phyloP scores from a whole-genome alignment of 75 land plant genomes.

The Cupressus sempervirens region DNA sequence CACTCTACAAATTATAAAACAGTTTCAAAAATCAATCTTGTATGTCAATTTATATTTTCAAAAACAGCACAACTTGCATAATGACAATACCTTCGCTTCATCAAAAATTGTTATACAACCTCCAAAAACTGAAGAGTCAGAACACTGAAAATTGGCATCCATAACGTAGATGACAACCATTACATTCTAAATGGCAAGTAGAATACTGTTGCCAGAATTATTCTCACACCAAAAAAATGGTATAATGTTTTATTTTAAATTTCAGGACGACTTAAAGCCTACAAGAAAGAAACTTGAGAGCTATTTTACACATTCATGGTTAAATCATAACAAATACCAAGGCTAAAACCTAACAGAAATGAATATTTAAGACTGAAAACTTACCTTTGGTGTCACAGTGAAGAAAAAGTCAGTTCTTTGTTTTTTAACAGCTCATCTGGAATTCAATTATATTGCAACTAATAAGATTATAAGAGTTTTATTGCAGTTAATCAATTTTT shows the following conservation, averaged over 20 bases:
- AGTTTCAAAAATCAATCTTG: background rate
- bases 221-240: background rate
- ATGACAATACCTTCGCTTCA: background rate
- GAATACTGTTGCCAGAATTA: background rate
- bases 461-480: background rate
- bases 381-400: background rate
- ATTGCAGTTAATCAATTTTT: background rate
- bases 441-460: background rate
- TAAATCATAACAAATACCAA: background rate
- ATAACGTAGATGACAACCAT: background rate
- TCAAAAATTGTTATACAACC: background rate
- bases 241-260: background rate
- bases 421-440: background rate
- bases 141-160: background rate
- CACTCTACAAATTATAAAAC: conserved; percentile 71
- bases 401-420: background rate
- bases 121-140: background rate
- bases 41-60: conserved; percentile 4
- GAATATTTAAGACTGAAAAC: background rate
- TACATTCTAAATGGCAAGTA: background rate
- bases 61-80: background rate
- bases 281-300: background rate
- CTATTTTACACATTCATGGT: background rate
- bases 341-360: background rate
- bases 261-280: background rate